Evolutionary conservation across 78 protist species (phyloP).

Genomic region (Protostelium mycophagum): DNA sequence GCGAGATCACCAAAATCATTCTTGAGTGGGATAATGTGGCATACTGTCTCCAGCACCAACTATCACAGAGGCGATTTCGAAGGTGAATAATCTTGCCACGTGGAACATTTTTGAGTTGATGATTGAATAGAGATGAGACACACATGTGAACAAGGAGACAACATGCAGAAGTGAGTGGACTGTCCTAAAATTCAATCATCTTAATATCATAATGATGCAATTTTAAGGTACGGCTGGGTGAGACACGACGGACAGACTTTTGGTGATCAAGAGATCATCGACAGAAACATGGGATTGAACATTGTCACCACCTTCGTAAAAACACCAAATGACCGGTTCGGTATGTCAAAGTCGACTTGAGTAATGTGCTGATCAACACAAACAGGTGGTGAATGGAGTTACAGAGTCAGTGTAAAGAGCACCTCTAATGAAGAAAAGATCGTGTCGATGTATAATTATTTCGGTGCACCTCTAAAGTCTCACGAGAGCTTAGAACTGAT

Average conservation of each 20-base stretch:
- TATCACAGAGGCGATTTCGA: slow-evolving; percentile 8
- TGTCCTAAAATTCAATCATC: neutral
- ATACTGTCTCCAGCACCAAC: slow-evolving; percentile 9
- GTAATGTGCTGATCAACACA: neutral
- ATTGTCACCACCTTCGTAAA: slow-evolving; percentile 37
- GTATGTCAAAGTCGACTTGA: neutral
- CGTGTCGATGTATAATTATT: neutral
- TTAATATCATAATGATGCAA: neutral
- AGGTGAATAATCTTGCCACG: neutral
- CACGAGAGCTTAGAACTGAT: neutral
- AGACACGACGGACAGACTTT: slow-evolving; percentile 48
- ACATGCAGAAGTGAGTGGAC: neutral
- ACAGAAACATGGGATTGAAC: slow-evolving; percentile 18
- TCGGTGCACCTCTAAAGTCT: neutral
- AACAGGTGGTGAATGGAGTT: neutral
- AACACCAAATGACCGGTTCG: slow-evolving; percentile 1
- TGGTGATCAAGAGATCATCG: slow-evolving; percentile 48
- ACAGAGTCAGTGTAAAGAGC: neutral
- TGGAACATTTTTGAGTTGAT: too few species aligned
- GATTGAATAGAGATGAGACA: neutral
- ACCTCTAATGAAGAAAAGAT: neutral
- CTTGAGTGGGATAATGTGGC: slow-evolving; percentile 42
- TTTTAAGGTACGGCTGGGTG: slow-evolving; percentile 23
- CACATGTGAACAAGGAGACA: neutral
- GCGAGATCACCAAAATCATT: slow-evolving; percentile 28